Evolutionary conservation across 2,329 filamentous ascomycete genomes (phyloP).

Genomic region (Aspergillus awamori): DNA sequence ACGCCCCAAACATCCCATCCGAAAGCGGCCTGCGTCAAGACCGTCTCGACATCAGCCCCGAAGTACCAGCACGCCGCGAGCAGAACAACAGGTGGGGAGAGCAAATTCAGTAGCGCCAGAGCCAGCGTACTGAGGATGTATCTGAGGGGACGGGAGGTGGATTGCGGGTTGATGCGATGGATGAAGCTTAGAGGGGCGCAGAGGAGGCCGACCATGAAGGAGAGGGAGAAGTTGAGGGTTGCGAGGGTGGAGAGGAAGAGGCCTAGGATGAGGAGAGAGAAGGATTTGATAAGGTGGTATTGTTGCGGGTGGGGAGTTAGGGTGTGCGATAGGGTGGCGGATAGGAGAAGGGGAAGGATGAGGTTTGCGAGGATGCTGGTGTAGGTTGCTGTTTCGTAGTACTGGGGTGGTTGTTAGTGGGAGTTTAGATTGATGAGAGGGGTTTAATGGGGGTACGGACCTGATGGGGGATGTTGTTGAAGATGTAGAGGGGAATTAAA

Average conservation of each 20-base stretch:
- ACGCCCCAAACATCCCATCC: constrained; percentile 88
- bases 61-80: constrained; percentile 54
- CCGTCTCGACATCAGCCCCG: constrained; percentile 55
- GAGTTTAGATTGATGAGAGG: background rate
- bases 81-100: constrained; percentile 63
- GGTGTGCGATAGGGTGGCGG: constrained; percentile 56
- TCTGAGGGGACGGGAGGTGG: constrained; percentile 23
- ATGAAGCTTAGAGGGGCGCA: constrained; percentile 78
- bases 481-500: constrained; percentile 79
- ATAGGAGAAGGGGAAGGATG: constrained; percentile 60
- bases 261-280: constrained; percentile 88
- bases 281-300: constrained; percentile 78
- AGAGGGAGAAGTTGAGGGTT: constrained; percentile 92
- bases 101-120: constrained; percentile 57
- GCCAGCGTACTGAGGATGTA: constrained; percentile 41
- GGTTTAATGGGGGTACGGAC: constrained; percentile 52
- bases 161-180: constrained; percentile 30
- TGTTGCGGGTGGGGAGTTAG: constrained; percentile 61
- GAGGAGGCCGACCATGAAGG: constrained; percentile 80
- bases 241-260: constrained; percentile 90
- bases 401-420: constrained; percentile 45
- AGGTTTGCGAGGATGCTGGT: constrained; percentile 60
- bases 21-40: constrained; percentile 75
- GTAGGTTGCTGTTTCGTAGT: constrained; percentile 62
- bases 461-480: constrained; percentile 70